Conservation (phyloP, 1,284 basidiomycete genomes). For the Ustilago xerochloae region DNA sequence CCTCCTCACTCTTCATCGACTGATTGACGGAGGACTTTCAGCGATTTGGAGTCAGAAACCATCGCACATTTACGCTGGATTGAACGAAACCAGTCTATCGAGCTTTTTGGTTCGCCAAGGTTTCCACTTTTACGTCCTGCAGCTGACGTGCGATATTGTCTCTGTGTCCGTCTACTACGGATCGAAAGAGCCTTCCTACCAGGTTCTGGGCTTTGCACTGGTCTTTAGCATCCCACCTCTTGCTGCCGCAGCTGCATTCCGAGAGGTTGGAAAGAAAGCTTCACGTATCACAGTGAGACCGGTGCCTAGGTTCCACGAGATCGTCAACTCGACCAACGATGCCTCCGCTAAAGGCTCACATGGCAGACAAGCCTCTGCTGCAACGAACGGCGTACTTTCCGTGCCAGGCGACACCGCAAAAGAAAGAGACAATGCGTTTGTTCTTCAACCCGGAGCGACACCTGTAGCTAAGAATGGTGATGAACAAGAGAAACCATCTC, state of each 20-base stretch:
- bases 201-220: conserved; percentile 26
- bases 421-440: conserved; percentile 10
- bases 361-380: neutral
- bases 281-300: conserved; percentile 4
- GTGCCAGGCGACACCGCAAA: too few relatives aligned
- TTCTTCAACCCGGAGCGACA: conserved; percentile 13
- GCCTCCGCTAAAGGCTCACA: neutral
- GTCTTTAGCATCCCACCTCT: conserved; percentile 34
- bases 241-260: conserved; percentile 29
- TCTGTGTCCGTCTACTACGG: conserved; percentile 28
- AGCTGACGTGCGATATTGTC: conserved; percentile 26
- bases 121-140: conserved; percentile 34
- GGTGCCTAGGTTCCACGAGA: conserved; percentile 26
- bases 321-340: conserved; percentile 23
- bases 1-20: conserved; percentile 37
- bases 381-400: neutral
- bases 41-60: conserved; percentile 17
- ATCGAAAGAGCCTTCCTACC: conserved; percentile 12
- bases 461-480: neutral
- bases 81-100: conserved; percentile 14
- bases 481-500: conserved; percentile 1
- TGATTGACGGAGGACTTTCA: conserved; percentile 35
- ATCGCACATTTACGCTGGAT: conserved; percentile 5
- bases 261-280: conserved; percentile 39
- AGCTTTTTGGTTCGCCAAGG: conserved; percentile 41